Percentiles rank a stretch among this genome's conserved stretches.
Evolutionary conservation across 2,329 filamentous ascomycete species (phyloP).

Genomic region (Claviceps sp.): DNA sequence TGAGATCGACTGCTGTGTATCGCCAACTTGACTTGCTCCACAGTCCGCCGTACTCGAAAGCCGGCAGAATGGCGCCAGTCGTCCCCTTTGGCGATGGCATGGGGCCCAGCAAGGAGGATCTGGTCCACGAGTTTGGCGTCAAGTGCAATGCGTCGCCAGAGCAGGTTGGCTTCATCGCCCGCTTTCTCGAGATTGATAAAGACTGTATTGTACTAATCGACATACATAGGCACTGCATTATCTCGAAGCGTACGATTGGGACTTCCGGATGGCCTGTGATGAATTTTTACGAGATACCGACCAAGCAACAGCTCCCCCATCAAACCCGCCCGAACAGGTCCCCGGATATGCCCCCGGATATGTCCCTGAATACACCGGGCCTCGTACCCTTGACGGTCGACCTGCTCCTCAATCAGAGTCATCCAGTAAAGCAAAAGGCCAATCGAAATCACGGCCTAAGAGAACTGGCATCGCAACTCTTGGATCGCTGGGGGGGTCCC

Average conservation of each 20-base stretch:
- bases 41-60: neutral
- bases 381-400: constrained; percentile 48
- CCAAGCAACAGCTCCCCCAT: constrained; percentile 20
- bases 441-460: constrained; percentile 30
- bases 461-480: constrained; percentile 49
- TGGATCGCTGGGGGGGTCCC: constrained; percentile 32
- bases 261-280: constrained; percentile 47
- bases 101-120: constrained; percentile 3
- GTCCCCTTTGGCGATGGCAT: neutral
- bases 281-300: constrained; percentile 49
- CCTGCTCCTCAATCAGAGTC: constrained; percentile 31
- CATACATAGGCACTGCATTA: constrained; percentile 50
- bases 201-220: neutral
- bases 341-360: too few relatives aligned
- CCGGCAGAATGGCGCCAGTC: neutral
- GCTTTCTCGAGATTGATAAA: too few relatives aligned
- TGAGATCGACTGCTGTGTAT: neutral
- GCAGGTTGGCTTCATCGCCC: constrained; percentile 1
- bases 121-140: constrained; percentile 3
- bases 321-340: too few relatives aligned
- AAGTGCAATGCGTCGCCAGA: constrained; percentile 5
- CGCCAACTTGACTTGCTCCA: neutral
- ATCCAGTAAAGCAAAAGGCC: constrained; percentile 18
- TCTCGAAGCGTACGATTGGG: constrained; percentile 51
- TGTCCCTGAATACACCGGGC: constrained; percentile 39